These are phyloP conservation scores for Primulina eburnea DNA, from an alignment of 257 asterid genomes.

Conservation along the genomic window DNA sequence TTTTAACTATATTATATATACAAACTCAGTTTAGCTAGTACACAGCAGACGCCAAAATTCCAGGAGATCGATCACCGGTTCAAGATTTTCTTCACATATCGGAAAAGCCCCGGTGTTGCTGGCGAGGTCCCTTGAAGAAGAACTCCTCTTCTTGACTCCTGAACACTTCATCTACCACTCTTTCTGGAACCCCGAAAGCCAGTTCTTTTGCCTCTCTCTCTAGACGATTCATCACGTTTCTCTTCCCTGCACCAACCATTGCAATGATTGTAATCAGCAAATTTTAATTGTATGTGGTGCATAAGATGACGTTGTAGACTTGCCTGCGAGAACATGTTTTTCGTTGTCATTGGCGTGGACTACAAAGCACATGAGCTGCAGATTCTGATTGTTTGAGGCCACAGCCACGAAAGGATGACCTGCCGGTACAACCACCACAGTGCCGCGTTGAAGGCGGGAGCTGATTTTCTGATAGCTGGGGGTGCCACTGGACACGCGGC, in stretches of 20 bases:
- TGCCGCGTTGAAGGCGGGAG: slow-evolving; percentile 41
- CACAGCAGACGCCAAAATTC: no score
- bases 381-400: slow-evolving; percentile 49
- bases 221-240: slow-evolving; percentile 44
- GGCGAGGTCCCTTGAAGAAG: slow-evolving; percentile 62
- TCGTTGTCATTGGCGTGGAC: slow-evolving; percentile 41
- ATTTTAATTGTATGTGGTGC: no score
- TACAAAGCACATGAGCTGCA: slow-evolving; percentile 54
- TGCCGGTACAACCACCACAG: slow-evolving; percentile 56
- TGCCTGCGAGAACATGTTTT: slow-evolving; percentile 49
- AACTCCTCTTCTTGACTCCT: slow-evolving; percentile 43
- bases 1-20: no score
- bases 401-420: slow-evolving; percentile 64
- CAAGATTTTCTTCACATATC: slow-evolving; percentile 25
- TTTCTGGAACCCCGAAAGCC: slow-evolving; percentile 55
- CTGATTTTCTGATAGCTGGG: slow-evolving; percentile 40
- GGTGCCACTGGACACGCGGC: slow-evolving; percentile 7
- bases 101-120: slow-evolving; percentile 33
- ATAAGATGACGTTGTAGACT: neutral
- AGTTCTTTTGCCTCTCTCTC: slow-evolving; percentile 60
- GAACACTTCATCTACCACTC: slow-evolving; percentile 62
- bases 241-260: slow-evolving; percentile 30
- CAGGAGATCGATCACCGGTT: neutral
- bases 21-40: no score
- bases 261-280: neutral